Base-by-base conservation (phyloP, 2,329 filamentous ascomycete genomes). In the Fusarium nelsonii region DNA sequence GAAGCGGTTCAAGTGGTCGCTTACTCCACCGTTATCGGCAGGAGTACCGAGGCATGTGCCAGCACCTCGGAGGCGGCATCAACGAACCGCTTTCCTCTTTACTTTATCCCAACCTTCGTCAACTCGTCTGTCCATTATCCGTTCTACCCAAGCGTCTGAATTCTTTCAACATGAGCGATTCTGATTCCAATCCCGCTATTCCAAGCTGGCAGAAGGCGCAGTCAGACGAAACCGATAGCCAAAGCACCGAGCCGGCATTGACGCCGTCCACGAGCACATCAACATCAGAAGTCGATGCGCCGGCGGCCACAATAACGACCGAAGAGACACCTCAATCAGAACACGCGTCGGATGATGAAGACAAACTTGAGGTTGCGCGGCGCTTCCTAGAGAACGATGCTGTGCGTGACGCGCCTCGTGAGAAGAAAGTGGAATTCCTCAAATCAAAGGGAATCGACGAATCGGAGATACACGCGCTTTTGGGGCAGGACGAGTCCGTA, bases 351-450 rank as follows among this genome's bases (percentile, higher is more conserved):
- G 34, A 56, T 4, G 46, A 18, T 8, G 71, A 78, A 40, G 73
- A 78, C 49, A 72, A 74, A 34, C 72, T 83, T 36, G 88, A 93
- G 16, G 88, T 93, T 75, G 93, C 94, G 30, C 85, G 86, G 43
- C 87, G 84, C 54, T 97, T 97, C 75, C 85, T 97, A 6, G 83
- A 92, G 51, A 91, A 97, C 63, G 88, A 92, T 9, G 84, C 85
- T 20, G 92, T 97, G 59, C 88, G 86, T 61, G 82, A 90, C 78
- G 88, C 91, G 34, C 84, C 91, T 0, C 84, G 85, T 44, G 90
- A 92, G 58, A 90, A 89, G 79, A 97, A 97, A 81, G 83, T 87
- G 20, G 86, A 87, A 9, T 97, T 97, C 72, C 81, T 97, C 2
- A 85, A 90, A 74, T 88, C 87, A 51, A 97, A 97, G 78, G 92